Conservation (phyloP, 1,139 yeast genomes). For the Magnusiomyces sp. region DNA sequence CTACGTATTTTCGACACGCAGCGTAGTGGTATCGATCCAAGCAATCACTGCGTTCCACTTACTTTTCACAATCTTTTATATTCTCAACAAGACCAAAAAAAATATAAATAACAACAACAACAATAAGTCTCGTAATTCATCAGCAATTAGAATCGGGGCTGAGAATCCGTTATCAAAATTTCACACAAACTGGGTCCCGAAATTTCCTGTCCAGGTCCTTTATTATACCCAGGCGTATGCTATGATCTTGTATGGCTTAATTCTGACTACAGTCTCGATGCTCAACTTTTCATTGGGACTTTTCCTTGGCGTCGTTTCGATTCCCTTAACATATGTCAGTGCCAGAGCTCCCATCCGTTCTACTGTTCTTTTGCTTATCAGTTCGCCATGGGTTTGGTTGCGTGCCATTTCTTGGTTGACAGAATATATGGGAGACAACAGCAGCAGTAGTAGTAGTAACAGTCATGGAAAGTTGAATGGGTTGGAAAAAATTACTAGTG, state of each 20-base stretch:
- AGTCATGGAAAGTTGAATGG: slow-evolving; percentile 27
- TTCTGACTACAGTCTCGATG: slow-evolving; percentile 66
- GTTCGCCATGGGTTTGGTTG: slow-evolving; percentile 24
- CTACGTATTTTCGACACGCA: slow-evolving; percentile 11
- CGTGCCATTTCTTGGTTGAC: slow-evolving; percentile 36
- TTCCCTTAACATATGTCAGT: slow-evolving; percentile 63
- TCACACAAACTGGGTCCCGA: slow-evolving; percentile 9
- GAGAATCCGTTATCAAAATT: not conserved
- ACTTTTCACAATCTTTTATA: not conserved
- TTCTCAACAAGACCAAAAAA: not conserved
- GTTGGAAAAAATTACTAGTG: slow-evolving; percentile 32
- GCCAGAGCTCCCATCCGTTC: slow-evolving; percentile 25
- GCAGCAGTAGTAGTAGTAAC: slow-evolving; percentile 9
- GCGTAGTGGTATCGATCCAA: slow-evolving; percentile 14
- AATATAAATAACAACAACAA: not conserved
- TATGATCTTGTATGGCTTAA: slow-evolving; percentile 55
- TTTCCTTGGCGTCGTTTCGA: slow-evolving; percentile 53
- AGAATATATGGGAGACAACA: slow-evolving; percentile 22
- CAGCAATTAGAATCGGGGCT: not conserved
- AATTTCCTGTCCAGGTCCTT: slow-evolving; percentile 17
- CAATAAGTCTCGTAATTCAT: not conserved
- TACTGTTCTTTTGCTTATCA: slow-evolving; percentile 18
- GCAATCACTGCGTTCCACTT: slow-evolving; percentile 10
- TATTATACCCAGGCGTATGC: slow-evolving; percentile 34
- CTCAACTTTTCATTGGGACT: slow-evolving; percentile 80